Percentiles rank a stretch among this genome's conserved stretches.
phyloP scores from a whole-genome alignment of 176 grass and related monocot species.

The Zoysia japonica region DNA sequence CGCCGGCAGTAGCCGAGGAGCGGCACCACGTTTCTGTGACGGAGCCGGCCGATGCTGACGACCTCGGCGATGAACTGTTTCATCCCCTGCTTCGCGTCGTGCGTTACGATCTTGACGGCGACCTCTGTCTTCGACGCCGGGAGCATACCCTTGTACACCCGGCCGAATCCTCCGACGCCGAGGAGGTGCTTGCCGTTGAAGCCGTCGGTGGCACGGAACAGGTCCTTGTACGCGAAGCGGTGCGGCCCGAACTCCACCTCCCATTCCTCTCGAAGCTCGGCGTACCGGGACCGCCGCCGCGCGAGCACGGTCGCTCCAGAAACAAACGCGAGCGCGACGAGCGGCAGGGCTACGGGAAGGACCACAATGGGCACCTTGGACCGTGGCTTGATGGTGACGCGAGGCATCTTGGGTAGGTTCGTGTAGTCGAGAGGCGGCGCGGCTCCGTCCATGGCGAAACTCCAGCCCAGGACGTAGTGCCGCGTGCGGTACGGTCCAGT shows the following conservation, averaged over 20 bases:
- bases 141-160: slow-evolving; percentile 54
- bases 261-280: slow-evolving; percentile 43
- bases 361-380: slow-evolving; percentile 25
- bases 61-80: slow-evolving; percentile 28
- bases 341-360: slow-evolving; percentile 18
- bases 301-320: not conserved
- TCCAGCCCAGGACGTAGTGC: slow-evolving; percentile 80
- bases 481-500: slow-evolving; percentile 47
- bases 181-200: slow-evolving; percentile 41
- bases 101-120: slow-evolving; percentile 25
- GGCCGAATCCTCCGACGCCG: slow-evolving; percentile 50
- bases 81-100: slow-evolving; percentile 41
- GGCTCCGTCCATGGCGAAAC: slow-evolving; percentile 57
- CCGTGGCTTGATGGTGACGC: slow-evolving; percentile 6
- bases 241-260: slow-evolving; percentile 43
- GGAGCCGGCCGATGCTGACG: slow-evolving; percentile 49
- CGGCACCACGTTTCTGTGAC: slow-evolving; percentile 55
- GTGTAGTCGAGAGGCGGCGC: slow-evolving; percentile 46
- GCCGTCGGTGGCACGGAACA: slow-evolving; percentile 32
- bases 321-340: slow-evolving; percentile 8
- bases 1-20: slow-evolving; percentile 60
- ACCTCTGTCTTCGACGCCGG: slow-evolving; percentile 18
- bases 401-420: slow-evolving; percentile 36
- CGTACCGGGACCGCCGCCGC: slow-evolving; percentile 38
- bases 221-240: slow-evolving; percentile 46